Evolutionary conservation across 1,284 basidiomycete species (phyloP).

Genomic region (Pterula multifida): DNA sequence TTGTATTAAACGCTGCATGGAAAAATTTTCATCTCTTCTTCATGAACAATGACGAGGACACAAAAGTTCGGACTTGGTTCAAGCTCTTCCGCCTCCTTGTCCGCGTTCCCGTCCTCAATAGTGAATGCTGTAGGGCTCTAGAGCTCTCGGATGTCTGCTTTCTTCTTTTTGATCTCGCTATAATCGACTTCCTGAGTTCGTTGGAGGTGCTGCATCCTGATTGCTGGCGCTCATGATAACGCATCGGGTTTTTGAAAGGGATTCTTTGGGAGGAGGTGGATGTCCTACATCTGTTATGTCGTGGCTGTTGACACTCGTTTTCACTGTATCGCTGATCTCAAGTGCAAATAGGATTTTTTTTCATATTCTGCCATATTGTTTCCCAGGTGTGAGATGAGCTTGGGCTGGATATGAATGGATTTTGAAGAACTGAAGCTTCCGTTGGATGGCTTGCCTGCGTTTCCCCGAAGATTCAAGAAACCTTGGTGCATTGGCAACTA

Average conservation of each 20-base stretch:
- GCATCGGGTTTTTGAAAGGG: constrained; percentile 1
- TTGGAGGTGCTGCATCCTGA: constrained; percentile 15
- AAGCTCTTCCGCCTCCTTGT: constrained; percentile 70
- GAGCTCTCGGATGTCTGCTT: constrained; percentile 17
- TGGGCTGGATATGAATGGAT: too few relatives aligned
- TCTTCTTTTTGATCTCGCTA: constrained; percentile 14
- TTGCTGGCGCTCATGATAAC: neutral
- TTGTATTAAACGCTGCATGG: too few relatives aligned
- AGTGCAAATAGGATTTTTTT: neutral
- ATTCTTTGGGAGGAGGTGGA: neutral
- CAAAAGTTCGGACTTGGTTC: constrained; percentile 76
- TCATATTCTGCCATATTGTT: too few relatives aligned
- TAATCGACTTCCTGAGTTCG: constrained; percentile 11
- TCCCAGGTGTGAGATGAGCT: too few relatives aligned
- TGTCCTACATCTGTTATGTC: neutral
- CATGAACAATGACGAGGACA: constrained; percentile 38
- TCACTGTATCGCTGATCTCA: neutral
- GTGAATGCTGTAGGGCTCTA: constrained; percentile 31
- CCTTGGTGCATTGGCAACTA: too few relatives aligned
- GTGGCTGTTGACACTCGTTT: neutral
- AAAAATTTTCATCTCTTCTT: neutral
- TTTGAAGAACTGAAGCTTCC: too few relatives aligned
- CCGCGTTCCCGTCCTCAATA: constrained; percentile 87
- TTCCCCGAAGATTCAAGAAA: too few relatives aligned
- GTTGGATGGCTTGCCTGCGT: too few relatives aligned